Conservation (phyloP, 148 eudicot genomes). For the Vaccinium myrtillus region DNA sequence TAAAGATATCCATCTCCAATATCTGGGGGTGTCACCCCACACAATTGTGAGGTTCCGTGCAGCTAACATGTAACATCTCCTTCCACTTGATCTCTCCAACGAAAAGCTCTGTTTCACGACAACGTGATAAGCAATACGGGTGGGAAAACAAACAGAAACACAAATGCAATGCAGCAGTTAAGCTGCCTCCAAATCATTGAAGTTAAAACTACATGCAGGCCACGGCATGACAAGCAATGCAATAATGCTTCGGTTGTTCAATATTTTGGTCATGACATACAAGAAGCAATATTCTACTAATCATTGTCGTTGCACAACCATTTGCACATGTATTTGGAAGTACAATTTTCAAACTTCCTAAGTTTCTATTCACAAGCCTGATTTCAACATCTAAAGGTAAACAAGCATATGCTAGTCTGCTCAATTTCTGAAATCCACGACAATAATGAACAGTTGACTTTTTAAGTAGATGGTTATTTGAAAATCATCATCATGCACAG, state of each 20-base stretch:
- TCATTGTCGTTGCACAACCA: background rate
- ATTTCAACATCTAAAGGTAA: background rate
- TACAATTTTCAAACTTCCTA: background rate
- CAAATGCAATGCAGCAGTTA: background rate
- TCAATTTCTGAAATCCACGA: background rate
- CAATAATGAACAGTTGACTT: background rate
- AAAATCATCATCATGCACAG: no score
- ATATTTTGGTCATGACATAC: background rate
- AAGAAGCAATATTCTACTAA: background rate
- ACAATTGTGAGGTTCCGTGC: slow-evolving; percentile 53
- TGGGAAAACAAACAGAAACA: background rate
- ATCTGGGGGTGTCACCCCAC: slow-evolving; percentile 57
- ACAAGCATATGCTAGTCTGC: background rate
- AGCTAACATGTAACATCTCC: slow-evolving; percentile 53
- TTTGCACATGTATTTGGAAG: background rate
- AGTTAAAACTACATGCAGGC: background rate
- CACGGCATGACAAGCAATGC: background rate
- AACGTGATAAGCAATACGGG: background rate
- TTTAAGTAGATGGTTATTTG: no score
- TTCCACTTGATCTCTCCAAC: slow-evolving; percentile 61
- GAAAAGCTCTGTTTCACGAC: slow-evolving; percentile 48
- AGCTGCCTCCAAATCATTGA: background rate
- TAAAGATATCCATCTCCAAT: slow-evolving; percentile 57
- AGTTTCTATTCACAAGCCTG: background rate
- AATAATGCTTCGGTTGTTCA: background rate